A percentile compares a stretch with the other conserved stretches of the same genome.
Evolutionary conservation across 2,329 filamentous ascomycete genomes (phyloP).

Genomic region (Mycosphaerella arachidis): DNA sequence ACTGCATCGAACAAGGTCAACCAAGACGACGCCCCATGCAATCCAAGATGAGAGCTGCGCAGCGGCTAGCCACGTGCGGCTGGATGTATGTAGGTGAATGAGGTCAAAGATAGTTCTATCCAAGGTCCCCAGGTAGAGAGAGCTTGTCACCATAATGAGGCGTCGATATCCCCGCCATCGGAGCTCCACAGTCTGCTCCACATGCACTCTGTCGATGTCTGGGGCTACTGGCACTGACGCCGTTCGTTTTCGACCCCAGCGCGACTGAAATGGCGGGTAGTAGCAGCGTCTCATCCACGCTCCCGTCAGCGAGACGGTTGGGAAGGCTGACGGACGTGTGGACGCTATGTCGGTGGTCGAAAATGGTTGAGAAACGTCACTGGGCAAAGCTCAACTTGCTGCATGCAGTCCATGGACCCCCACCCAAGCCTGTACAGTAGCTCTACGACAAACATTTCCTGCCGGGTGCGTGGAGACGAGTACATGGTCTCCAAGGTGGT

Average conservation of each 20-base stretch:
- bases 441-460: background rate
- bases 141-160: no score
- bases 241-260: background rate
- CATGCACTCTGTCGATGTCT: no score
- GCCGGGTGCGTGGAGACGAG: background rate
- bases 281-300: background rate
- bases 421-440: background rate
- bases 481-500: background rate
- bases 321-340: background rate
- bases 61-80: background rate
- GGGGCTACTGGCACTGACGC: no score
- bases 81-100: background rate
- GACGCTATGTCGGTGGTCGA: background rate
- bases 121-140: no score
- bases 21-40: background rate
- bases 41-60: background rate
- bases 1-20: background rate
- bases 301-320: background rate
- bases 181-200: background rate
- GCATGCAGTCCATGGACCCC: background rate
- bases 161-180: background rate
- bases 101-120: background rate
- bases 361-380: background rate
- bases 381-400: background rate
- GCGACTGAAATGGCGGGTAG: background rate